These are phyloP conservation scores for Malbranchea cinnamomea DNA, from an alignment of 2,329 filamentous ascomycete genomes.

Conservation along the genomic window DNA sequence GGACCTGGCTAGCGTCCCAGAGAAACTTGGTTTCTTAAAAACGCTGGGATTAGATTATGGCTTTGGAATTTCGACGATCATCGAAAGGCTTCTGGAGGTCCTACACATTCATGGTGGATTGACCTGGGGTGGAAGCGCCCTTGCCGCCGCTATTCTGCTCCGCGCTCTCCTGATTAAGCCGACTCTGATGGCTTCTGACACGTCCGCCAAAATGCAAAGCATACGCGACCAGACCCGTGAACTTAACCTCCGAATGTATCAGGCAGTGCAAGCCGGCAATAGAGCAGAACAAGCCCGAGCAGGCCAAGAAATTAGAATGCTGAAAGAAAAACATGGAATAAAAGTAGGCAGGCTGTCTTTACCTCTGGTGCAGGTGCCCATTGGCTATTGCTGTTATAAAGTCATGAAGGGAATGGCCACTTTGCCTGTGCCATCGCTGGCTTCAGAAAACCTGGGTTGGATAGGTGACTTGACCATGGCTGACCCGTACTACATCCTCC, in stretches of 20 bases:
- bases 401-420: constrained; percentile 57
- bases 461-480: constrained; percentile 57
- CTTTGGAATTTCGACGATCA: constrained; percentile 57
- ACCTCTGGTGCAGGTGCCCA: constrained; percentile 49
- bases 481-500: constrained; percentile 69
- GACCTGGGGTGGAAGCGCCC: constrained; percentile 71
- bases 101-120: constrained; percentile 60
- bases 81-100: constrained; percentile 69
- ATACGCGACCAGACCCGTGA: constrained; percentile 44
- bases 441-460: constrained; percentile 60
- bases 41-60: constrained; percentile 77
- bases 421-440: constrained; percentile 67
- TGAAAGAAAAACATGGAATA: constrained; percentile 43
- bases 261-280: constrained; percentile 30
- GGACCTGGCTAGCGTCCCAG: constrained; percentile 44
- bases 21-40: constrained; percentile 69
- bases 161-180: constrained; percentile 53
- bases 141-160: constrained; percentile 47
- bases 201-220: constrained; percentile 45
- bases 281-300: constrained; percentile 31
- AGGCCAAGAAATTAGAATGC: constrained; percentile 32
- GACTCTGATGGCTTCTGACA: constrained; percentile 46
- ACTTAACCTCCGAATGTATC: constrained; percentile 40
- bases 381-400: constrained; percentile 71
- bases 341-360: constrained; percentile 36